Conservation (phyloP, 805 yeast species). For the Lachancea fermentati region DNA sequence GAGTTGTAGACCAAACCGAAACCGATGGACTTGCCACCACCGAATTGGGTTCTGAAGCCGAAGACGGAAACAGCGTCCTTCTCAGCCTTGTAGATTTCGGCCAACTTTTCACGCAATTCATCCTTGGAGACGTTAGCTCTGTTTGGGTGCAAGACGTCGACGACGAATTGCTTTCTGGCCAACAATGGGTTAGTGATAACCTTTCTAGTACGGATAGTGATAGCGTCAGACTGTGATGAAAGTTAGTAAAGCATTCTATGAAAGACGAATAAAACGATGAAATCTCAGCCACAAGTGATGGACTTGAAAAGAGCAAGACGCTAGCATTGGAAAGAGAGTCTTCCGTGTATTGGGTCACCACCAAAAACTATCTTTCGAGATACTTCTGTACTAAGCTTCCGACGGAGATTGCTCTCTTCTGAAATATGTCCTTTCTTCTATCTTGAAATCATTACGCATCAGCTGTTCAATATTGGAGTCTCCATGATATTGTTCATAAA, state of each 20-base stretch:
- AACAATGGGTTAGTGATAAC: slow-evolving; percentile 98
- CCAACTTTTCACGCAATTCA: slow-evolving; percentile 93
- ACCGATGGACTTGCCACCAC: slow-evolving; percentile 99
- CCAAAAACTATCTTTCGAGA: too few species aligned
- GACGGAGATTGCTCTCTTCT: too few species aligned
- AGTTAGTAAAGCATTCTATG: slow-evolving; percentile 14
- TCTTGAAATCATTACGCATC: too few species aligned
- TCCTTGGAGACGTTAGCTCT: slow-evolving; percentile 98
- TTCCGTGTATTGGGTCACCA: too few species aligned
- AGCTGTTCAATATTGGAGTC: too few species aligned
- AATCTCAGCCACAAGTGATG: too few species aligned
- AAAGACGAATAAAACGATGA: too few species aligned
- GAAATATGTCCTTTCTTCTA: too few species aligned
- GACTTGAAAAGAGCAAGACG: too few species aligned
- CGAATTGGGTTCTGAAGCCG: slow-evolving; percentile 99
- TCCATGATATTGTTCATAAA: too few species aligned
- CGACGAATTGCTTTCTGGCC: slow-evolving; percentile 99
- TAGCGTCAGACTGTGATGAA: slow-evolving; percentile 86
- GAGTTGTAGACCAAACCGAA: slow-evolving; percentile 99
- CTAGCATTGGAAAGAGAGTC: too few species aligned
- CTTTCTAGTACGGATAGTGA: slow-evolving; percentile 98
- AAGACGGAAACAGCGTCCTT: slow-evolving; percentile 94
- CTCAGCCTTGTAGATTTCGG: slow-evolving; percentile 84
- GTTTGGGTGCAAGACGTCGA: slow-evolving; percentile 99
- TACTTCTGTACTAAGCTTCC: too few species aligned